Evolutionary conservation across 2,329 filamentous ascomycete species (phyloP), one percentile per base, ranked within the genome.

Genomic region (Microdochium bolleyi): DNA sequence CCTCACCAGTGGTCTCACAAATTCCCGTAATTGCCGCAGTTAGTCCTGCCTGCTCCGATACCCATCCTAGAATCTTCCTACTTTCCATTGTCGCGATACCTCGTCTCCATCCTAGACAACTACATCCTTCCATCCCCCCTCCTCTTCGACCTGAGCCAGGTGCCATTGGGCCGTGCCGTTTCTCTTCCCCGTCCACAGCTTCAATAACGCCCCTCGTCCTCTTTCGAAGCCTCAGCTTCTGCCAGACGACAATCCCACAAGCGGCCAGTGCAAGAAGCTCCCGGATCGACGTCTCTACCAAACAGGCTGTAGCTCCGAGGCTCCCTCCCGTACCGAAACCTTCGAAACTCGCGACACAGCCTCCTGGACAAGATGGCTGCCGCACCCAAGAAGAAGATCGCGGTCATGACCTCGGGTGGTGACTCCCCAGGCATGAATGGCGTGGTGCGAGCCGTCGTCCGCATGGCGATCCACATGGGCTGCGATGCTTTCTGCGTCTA

Each of bases 371-470:
- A 46, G 41, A 46, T 46, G 41, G 41, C 41, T 46, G 69, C 61
- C 30, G 53, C 71, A 48, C 65, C 70, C 53, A 81, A 76, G 64
- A 83, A 83, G 71, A 82, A 82, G 71, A 92, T 96, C 67, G 92
- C 86, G 59, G 84, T 96, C 69, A 90, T 96, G 86, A 96, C 92
- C 65, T 95, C 89, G 61, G 92, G 92, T 66, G 92, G 92, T 65
- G 92, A 96, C 78, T 89, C 90, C 59, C 92, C 90, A 2, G 92
- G 92, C 67, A 96, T 96, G 92, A 95, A 94, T 71, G 90, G 85
- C 56, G 89, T 89, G 34, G 90, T 96, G 37, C 83, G 92, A 56
- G 90, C 92, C 50, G 88, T 96, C 25, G 89, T 99, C 54, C 88
- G 94, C 61, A 96, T 91, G 81, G 83, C 91, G 50, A 89, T 97